Conservation (phyloP, 2,329 filamentous ascomycete species). For the Elsinoe batatas region DNA sequence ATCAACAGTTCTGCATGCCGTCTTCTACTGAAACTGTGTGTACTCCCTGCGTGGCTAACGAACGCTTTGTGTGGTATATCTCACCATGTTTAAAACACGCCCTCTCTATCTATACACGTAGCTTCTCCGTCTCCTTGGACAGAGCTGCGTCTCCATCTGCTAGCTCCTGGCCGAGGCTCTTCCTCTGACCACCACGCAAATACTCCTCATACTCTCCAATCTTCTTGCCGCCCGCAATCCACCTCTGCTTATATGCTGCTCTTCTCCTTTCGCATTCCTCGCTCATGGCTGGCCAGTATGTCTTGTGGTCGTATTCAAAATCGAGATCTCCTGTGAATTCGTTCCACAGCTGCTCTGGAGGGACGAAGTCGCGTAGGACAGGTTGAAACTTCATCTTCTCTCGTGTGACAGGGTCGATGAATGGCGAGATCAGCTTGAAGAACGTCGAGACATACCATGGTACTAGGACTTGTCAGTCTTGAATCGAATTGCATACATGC, state of each 20-base stretch:
- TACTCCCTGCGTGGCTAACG: neutral
- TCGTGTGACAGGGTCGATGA: slow-evolving; percentile 88
- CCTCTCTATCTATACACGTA: slow-evolving; percentile 8
- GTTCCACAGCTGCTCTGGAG: slow-evolving; percentile 70
- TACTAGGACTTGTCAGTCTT: slow-evolving; percentile 41
- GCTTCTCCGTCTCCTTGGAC: slow-evolving; percentile 16
- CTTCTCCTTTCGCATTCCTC: slow-evolving; percentile 58
- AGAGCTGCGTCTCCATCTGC: slow-evolving; percentile 16
- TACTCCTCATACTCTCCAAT: slow-evolving; percentile 84
- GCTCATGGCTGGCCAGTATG: slow-evolving; percentile 82
- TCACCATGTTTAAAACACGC: neutral
- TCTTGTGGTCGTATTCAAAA: slow-evolving; percentile 81
- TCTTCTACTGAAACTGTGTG: neutral
- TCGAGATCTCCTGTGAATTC: slow-evolving; percentile 68
- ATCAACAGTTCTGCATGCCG: neutral
- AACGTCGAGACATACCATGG: slow-evolving; percentile 88
- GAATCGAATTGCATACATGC: neutral
- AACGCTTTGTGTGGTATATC: neutral
- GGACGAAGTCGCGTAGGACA: slow-evolving; percentile 73
- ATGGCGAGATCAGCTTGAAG: slow-evolving; percentile 91
- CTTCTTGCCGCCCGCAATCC: slow-evolving; percentile 68
- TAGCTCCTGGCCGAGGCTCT: slow-evolving; percentile 20
- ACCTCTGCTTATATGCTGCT: slow-evolving; percentile 55
- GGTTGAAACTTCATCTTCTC: slow-evolving; percentile 98
- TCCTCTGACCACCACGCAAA: slow-evolving; percentile 56